Conservation (phyloP, 2,329 filamentous ascomycete species). For the Chaetomiaceae sp. region DNA sequence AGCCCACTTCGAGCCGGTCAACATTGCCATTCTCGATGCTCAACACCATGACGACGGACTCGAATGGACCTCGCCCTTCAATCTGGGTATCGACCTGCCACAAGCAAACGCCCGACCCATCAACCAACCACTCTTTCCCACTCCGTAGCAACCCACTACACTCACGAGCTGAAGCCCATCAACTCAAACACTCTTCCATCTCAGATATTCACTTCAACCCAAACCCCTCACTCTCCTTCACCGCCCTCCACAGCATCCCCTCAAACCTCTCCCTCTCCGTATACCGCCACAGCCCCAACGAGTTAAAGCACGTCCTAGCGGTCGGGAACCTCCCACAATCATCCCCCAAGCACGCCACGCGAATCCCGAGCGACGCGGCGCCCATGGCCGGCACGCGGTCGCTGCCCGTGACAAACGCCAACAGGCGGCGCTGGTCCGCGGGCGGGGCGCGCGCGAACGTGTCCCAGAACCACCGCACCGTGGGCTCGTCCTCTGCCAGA, state of each 20-base stretch:
- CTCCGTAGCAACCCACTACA: no score
- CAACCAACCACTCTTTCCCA: no score
- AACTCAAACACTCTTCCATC: no score
- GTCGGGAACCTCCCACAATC: slow-evolving; percentile 72
- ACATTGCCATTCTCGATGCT: no score
- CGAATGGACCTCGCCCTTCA: no score
- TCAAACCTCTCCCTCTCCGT: slow-evolving; percentile 2
- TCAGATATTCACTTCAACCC: slow-evolving; percentile 77
- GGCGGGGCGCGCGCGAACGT: slow-evolving; percentile 62
- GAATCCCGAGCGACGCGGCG: slow-evolving; percentile 70
- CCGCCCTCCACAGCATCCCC: slow-evolving; percentile 66
- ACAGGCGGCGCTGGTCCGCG: slow-evolving; percentile 65
- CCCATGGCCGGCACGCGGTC: slow-evolving; percentile 88
- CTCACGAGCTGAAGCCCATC: no score
- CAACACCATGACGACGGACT: no score
- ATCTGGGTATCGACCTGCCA: no score
- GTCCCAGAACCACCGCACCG: slow-evolving; percentile 84
- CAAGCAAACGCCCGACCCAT: no score
- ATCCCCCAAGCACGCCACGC: slow-evolving; percentile 67
- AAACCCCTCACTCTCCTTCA: slow-evolving; percentile 88
- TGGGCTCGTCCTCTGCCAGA: slow-evolving; percentile 55
- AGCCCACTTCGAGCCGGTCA: no score
- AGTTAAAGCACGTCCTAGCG: slow-evolving; percentile 88
- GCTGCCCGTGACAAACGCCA: slow-evolving; percentile 84
- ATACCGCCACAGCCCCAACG: slow-evolving; percentile 38